Evolutionary conservation across 75 land plant species (phyloP), one percentile per base, ranked within the genome.

Genomic region (Isoetes taiwanensis): DNA sequence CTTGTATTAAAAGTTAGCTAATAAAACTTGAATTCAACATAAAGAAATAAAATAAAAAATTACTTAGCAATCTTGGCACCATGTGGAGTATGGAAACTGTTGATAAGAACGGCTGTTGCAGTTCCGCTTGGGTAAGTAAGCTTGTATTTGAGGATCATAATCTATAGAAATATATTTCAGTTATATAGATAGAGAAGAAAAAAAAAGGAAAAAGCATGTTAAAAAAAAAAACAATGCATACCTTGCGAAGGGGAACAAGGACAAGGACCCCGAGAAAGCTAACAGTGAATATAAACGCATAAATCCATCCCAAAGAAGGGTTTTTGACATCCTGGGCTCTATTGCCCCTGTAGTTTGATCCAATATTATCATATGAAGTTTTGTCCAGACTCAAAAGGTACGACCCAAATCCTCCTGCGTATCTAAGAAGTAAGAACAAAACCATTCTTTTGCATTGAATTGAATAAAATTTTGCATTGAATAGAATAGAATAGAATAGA

Each of bases 51-150:
- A n/a, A n/a, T n/a, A 33, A 6, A 34, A 20, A 20, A 29, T 28
- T 66, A 91, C 96, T 71, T 86, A 1, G 96, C 93, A 59, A 69
- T 60, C 33, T 65, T 50, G 54, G 81, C 70, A 39, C 87, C 94
- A 37, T 76, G 64, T 30, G 72, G 62, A 17, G 82, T 80, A 37
- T 90, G 96, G 55, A 90, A 90, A 4, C 96, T 80, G 66, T 83
- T 90, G 67, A 90, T 90, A 43, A 90, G 82, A 60, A 86, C 75
- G 14, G 84, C 96, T 31, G 94, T 90, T 30, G 96, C 96, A 29
- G 87, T 86, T 17, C 96, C 96, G 68, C 94, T 90, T 41, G 96
- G 96, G 60, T 83, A 90, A 32, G 76, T 72, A 25, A 90, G 64
- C 41, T 78, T 80, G 58, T 86, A 80, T 48, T 90, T 84, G 25